Base-by-base conservation (phyloP, 495 filamentous ascomycete species). In the Trichoderma asperelloides region DNA sequence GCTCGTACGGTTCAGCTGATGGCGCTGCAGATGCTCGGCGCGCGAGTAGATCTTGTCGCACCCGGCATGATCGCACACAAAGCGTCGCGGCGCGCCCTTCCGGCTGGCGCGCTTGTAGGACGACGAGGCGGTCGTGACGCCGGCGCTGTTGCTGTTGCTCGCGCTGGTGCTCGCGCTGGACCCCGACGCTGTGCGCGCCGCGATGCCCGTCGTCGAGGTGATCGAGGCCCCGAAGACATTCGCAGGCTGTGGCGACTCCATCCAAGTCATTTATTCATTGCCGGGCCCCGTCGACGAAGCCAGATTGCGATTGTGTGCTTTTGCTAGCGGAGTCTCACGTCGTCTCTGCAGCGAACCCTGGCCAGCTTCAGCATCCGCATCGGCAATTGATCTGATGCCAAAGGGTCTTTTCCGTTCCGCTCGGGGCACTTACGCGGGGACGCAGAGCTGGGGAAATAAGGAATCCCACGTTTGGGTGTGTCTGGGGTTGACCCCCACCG, bases 21-120 rank as follows among this genome's bases (percentile, higher is more conserved):
- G 80, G 25, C 81, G 74, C 70, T 82, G 96, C 68, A 98, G 85
- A 80, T 98, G 95, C 74, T 98, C 95, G 33, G 93, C 93, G 71
- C 95, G 86, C 62, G 93, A 96, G 78, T 98, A 98, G 66, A 89
- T 88, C 84, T 96, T 98, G 67, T 91, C 92, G 73, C 95, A 98
- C 43, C 86, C 91, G 68, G 90, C 86, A 70, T 89, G 88, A 11
- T 88, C 85, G 75, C 95, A 98, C 70, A 89, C 84, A 70, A 96
- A 98, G 45, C 78, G 78, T 51, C 79, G 75, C 15, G 80, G 78
- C 6, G 80, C 80, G 27, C 79, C 79, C 68, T 82, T 81, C 2
- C 80, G 75, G 68, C 80, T 83, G 13, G 80, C 80, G 71, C 80
- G 80, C 72, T 82, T 82, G 70, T 82, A 82, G 16, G 66, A 70